Percentiles rank a stretch among this genome's conserved stretches.
phyloP scores from a whole-genome alignment of 208 protist species.

The Acanthamoeba rhysodes region DNA sequence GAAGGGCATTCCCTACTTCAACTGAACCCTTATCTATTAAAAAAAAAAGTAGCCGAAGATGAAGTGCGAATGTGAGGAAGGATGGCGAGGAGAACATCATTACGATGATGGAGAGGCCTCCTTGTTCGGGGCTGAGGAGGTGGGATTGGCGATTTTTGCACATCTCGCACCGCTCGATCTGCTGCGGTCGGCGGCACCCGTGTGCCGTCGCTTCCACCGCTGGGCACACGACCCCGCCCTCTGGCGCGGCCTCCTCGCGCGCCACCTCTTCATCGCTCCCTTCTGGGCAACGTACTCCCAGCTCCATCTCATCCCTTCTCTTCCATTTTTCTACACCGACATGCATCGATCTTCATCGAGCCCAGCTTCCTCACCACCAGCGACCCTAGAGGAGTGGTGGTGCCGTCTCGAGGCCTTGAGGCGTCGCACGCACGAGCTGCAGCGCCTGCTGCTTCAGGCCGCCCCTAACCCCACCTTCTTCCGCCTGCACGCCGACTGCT shows the following conservation, averaged over 20 bases:
- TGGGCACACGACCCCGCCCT: constrained; percentile 23
- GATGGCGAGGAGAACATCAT: background rate
- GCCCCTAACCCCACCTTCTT: background rate
- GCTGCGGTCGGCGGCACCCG: background rate
- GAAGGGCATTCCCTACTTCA: constrained; percentile 74
- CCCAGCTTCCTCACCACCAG: background rate
- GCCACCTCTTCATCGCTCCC: background rate
- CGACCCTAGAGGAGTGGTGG: background rate
- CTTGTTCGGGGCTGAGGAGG: background rate
- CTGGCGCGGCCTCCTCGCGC: background rate
- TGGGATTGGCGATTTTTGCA: background rate
- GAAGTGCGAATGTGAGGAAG: background rate
- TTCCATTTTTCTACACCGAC: background rate
- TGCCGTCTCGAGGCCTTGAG: background rate
- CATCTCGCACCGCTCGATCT: background rate
- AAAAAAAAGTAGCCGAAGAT: background rate
- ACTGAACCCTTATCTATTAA: background rate
- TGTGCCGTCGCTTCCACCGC: constrained; percentile 8
- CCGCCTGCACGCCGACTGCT: background rate
- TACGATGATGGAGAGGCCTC: background rate
- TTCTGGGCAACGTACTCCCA: background rate
- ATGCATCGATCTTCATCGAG: background rate
- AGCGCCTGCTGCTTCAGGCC: background rate
- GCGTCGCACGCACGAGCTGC: background rate
- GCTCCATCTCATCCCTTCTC: background rate